Evolutionary conservation across 139 green algal species (phyloP), one percentile per base, ranked within the genome.

Genomic region (Chlamydomonas asymmetrica): DNA sequence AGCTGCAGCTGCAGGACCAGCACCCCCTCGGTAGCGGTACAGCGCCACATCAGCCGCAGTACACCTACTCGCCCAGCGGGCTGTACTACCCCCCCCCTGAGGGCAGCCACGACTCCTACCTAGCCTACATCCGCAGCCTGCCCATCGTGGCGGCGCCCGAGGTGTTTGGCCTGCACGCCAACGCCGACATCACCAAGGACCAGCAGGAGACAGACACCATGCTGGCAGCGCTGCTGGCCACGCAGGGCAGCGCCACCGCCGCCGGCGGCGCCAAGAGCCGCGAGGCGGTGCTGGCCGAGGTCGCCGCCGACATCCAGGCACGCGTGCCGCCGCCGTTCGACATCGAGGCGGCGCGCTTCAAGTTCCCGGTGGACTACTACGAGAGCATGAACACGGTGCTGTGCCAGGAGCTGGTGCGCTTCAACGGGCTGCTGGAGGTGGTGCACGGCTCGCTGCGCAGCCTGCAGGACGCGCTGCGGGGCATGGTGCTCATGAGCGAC

Each of bases 331-430:
- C 68, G 27, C 60, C 68, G 0, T 94, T 95, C 75, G 90, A 95
- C 79, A 87, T 93, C 48, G 90, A 94, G 81, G 83, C 83, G 4
- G 91, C 83, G 37, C 71, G 77, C 8, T 83, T 74, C 80, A 89
- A 82, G 81, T 95, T 92, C 74, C 91, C 91, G 39, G 90, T 94
- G 57, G 79, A 91, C 48, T 95, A 96, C 79, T 80, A 92, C 57
- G 88, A 95, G 79, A 85, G 54, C 40, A 92, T 96, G 86, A 96
- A 96, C 80, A 92, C 89, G 29, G 91, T 96, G 78, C 78, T 96
- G 69, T 88, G 75, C 39, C 91, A 78, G 76, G 91, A 96, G 87
- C 82, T 94, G 60, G 89, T 94, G 69, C 87, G 91, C 56, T 95
- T 92, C 83, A 96, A 96, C 80, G 61, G 84, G 4, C 75, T 94